Conservation (phyloP, 2,329 filamentous ascomycete species). For the Xylariaceae sp. region DNA sequence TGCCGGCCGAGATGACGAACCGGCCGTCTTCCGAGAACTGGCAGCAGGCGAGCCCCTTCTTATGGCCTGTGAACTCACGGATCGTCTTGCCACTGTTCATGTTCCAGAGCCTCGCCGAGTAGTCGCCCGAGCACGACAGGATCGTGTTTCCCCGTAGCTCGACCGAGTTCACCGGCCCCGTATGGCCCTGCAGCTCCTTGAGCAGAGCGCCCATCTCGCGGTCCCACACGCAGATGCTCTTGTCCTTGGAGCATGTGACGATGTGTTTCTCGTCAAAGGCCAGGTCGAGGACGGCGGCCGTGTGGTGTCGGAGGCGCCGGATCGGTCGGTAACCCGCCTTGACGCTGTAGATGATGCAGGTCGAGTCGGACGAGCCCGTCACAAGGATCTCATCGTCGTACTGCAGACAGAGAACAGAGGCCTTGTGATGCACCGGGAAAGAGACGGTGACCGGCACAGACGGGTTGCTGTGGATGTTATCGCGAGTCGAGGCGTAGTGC, state of each 20-base stretch:
- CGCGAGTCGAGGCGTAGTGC: slow-evolving; percentile 51
- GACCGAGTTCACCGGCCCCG: slow-evolving; percentile 91
- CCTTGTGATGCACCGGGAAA: slow-evolving; percentile 69
- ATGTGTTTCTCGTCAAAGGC: slow-evolving; percentile 90
- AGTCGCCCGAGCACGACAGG: slow-evolving; percentile 90
- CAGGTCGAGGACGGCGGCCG: slow-evolving; percentile 85
- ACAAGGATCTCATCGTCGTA: slow-evolving; percentile 92
- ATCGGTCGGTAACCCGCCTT: slow-evolving; percentile 73
- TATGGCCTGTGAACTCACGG: slow-evolving; percentile 84
- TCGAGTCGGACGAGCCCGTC: slow-evolving; percentile 88
- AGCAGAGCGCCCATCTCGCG: slow-evolving; percentile 70
- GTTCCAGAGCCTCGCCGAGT: slow-evolving; percentile 92
- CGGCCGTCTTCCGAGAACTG: slow-evolving; percentile 95
- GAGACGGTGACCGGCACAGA: slow-evolving; percentile 51
- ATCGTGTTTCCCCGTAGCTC: slow-evolving; percentile 90
- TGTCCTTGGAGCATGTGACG: slow-evolving; percentile 95
- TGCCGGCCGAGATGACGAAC: slow-evolving; percentile 88
- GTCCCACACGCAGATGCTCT: slow-evolving; percentile 91
- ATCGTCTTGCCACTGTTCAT: slow-evolving; percentile 82
- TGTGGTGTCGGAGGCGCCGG: slow-evolving; percentile 70
- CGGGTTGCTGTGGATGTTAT: slow-evolving; percentile 40
- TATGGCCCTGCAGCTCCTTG: slow-evolving; percentile 76
- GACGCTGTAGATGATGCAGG: slow-evolving; percentile 87
- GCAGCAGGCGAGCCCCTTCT: slow-evolving; percentile 88
- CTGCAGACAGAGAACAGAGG: slow-evolving; percentile 90